Percentiles rank a stretch among this genome's conserved stretches.
Evolutionary conservation across 2,329 filamentous ascomycete species (phyloP).

Genomic region (Moelleriella libera): DNA sequence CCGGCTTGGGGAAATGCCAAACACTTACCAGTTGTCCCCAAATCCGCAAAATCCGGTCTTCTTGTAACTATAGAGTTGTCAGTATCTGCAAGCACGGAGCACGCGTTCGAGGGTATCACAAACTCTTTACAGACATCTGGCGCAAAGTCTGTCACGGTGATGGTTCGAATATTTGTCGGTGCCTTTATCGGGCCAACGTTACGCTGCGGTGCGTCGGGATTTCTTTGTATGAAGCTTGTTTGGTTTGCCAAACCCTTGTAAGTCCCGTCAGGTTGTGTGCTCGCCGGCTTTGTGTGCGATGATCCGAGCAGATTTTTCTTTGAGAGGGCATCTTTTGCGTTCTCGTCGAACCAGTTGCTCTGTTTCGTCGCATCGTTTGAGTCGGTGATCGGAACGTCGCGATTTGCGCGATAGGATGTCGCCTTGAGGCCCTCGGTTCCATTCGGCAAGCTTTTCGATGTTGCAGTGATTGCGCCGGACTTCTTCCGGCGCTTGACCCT

Average conservation of each 20-base stretch:
- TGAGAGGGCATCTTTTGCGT: conserved; percentile 30
- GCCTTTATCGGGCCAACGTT: conserved; percentile 78
- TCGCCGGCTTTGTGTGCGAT: conserved; percentile 26
- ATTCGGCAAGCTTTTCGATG: conserved; percentile 31
- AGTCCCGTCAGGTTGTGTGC: conserved; percentile 41
- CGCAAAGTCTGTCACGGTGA: conserved; percentile 81
- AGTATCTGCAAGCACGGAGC: too few relatives aligned
- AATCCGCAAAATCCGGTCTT: conserved; percentile 43
- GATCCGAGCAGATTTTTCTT: conserved; percentile 44
- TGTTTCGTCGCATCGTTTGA: conserved; percentile 83
- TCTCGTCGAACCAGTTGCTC: conserved; percentile 79
- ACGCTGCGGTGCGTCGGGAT: conserved; percentile 55
- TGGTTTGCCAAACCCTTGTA: conserved; percentile 67
- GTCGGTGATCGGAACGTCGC: conserved; percentile 45
- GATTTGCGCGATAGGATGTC: conserved; percentile 45
- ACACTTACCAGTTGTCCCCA: conserved; percentile 25
- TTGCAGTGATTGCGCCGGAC: conserved; percentile 49
- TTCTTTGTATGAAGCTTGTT: conserved; percentile 64
- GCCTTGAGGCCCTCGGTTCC: conserved; percentile 26
- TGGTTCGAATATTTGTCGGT: conserved; percentile 76
- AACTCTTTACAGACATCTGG: conserved; percentile 86
- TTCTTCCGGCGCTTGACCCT: conserved; percentile 69
- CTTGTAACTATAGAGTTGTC: conserved; percentile 38
- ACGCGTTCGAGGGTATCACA: too few relatives aligned
- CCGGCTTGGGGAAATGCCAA: conserved; percentile 22